Evolutionary conservation across 2,329 filamentous ascomycete genomes (phyloP).

Genomic region (Calonectria pteridis): DNA sequence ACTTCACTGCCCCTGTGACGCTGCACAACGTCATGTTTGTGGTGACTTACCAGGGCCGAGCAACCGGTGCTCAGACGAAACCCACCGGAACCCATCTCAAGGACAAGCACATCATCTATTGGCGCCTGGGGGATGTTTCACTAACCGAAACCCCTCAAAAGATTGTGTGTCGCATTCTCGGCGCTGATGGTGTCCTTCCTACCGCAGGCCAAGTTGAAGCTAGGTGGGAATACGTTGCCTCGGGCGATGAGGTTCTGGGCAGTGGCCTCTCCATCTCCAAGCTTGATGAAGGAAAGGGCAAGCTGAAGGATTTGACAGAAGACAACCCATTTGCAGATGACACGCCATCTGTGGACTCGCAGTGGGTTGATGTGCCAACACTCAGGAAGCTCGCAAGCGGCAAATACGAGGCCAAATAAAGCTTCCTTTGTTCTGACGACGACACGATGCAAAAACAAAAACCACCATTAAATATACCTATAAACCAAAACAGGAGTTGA

Average conservation of each 20-base stretch:
- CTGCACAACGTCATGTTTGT: conserved; percentile 81
- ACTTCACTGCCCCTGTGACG: conserved; percentile 55
- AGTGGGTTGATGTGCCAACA: conserved; percentile 77
- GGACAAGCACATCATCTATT: conserved; percentile 83
- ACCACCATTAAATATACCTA: not conserved
- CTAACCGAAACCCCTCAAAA: conserved; percentile 76
- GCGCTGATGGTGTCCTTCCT: conserved; percentile 78
- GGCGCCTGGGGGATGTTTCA: conserved; percentile 82
- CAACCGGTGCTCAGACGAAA: conserved; percentile 79
- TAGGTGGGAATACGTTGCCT: conserved; percentile 75
- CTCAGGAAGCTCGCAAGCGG: conserved; percentile 79
- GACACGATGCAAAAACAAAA: conserved; percentile 24
- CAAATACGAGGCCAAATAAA: conserved; percentile 73
- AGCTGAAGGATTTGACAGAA: conserved; percentile 63
- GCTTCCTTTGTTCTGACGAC: not conserved
- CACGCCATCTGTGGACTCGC: conserved; percentile 40
- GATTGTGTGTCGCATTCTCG: conserved; percentile 83
- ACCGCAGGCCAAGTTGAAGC: conserved; percentile 85
- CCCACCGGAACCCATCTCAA: conserved; percentile 83
- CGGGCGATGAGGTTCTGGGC: conserved; percentile 57
- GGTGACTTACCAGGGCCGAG: conserved; percentile 77
- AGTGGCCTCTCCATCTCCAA: conserved; percentile 76
- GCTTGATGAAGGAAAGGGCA: conserved; percentile 63
- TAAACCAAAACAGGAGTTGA: conserved; percentile 13
- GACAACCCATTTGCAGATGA: conserved; percentile 79